phyloP scores from a whole-genome alignment of 106 monocot genomes.

The Xerophyta viscosa region DNA sequence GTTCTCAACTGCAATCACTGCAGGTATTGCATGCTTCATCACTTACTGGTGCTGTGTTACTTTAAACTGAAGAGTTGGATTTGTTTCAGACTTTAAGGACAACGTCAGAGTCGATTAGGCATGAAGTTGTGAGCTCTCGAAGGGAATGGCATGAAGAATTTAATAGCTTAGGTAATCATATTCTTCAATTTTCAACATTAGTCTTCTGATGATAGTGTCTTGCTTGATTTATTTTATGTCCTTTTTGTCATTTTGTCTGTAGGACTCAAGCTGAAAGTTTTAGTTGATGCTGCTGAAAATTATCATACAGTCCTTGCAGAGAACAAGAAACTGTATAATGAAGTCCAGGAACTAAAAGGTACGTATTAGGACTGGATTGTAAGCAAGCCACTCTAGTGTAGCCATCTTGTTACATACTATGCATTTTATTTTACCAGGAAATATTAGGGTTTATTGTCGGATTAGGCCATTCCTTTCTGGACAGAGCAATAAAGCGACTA shows the following conservation, averaged over 20 bases:
- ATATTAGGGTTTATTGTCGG: constrained; percentile 94
- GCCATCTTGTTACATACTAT: not conserved
- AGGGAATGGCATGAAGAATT: constrained; percentile 58
- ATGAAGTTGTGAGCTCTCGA: constrained; percentile 44
- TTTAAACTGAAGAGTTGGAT: not conserved
- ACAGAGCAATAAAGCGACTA: constrained; percentile 54
- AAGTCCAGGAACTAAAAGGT: constrained; percentile 96
- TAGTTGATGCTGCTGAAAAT: constrained; percentile 88
- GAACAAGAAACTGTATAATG: constrained; percentile 83
- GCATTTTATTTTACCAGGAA: constrained; percentile 40
- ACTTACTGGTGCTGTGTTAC: constrained; percentile 6
- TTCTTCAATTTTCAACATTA: too few relatives aligned
- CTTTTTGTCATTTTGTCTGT: constrained; percentile 2
- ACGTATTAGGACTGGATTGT: not conserved
- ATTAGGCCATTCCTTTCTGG: constrained; percentile 88
- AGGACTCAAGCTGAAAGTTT: constrained; percentile 66
- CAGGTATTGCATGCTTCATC: constrained; percentile 42
- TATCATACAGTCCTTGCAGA: constrained; percentile 84
- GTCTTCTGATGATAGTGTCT: too few relatives aligned
- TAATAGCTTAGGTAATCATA: constrained; percentile 55
- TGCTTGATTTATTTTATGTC: too few relatives aligned
- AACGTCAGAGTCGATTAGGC: constrained; percentile 54
- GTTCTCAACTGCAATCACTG: constrained; percentile 43
- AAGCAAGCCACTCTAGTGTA: too few relatives aligned
- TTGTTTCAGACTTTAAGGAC: constrained; percentile 49